These are phyloP conservation scores for Citrus trifoliata DNA, from an alignment of 345 rosid species.

Conservation along the genomic window DNA sequence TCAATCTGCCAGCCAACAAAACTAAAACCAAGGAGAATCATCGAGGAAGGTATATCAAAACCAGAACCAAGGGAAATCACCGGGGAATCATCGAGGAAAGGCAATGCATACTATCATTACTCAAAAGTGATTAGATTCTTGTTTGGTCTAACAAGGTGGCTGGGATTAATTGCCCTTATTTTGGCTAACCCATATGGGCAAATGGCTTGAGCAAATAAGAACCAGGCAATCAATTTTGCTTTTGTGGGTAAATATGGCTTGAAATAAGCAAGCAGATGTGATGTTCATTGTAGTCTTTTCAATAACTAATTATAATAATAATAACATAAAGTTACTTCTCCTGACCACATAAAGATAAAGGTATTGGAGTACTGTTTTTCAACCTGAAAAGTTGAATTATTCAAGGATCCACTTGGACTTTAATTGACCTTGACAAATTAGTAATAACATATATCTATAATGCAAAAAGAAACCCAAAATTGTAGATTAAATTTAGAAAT, in stretches of 20 bases:
- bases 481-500: neutral
- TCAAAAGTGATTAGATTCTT: neutral
- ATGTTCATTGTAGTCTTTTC: slow-evolving; percentile 21
- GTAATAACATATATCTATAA: neutral
- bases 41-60: no score
- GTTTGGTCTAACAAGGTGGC: neutral
- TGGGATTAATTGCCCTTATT: neutral
- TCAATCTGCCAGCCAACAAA: no score
- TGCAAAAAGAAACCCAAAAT: neutral
- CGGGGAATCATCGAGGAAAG: neutral
- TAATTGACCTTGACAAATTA: neutral
- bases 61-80: neutral
- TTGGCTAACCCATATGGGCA: neutral
- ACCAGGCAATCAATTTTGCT: neutral
- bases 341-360: neutral
- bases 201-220: neutral
- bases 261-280: slow-evolving; percentile 28
- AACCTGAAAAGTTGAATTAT: slow-evolving; percentile 7
- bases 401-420: neutral
- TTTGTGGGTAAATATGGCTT: slow-evolving; percentile 4
- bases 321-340: neutral
- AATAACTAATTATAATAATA: neutral
- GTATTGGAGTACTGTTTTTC: neutral
- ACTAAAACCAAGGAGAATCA: no score
- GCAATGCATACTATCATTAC: neutral